Base-by-base conservation (phyloP, 2,329 filamentous ascomycete species). In the Colletotrichum sojae region DNA sequence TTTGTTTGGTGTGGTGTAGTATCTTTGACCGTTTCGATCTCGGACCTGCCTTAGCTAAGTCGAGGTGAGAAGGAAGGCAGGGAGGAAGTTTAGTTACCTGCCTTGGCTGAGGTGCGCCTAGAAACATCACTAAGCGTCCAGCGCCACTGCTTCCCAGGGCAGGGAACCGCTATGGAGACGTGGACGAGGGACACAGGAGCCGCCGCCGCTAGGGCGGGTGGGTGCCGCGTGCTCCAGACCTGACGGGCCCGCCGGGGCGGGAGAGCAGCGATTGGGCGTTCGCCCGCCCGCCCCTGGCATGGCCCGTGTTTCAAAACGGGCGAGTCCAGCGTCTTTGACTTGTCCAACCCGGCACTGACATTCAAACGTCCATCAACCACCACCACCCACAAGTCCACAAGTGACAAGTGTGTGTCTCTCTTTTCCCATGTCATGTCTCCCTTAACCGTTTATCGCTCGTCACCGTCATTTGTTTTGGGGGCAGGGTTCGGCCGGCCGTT, bases 211-310 rank as follows among this genome's bases (percentile, higher is more conserved):
- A 52, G 62, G 61, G 48, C 61, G 49, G 52, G 51, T 66, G 62
- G 62, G 54, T 18, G 67, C 51, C 67, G 62, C 67, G 62, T 69
- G 67, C 67, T 67, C 67, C 67, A 66, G 67, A 61, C 39, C 39
- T 31, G 39, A 45, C 20, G 45, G 62, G 31, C 66, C 66, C 65
- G 55, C 55, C 40, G 27, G 45, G 40, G 51, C 66, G 66, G 66
- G 49, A 65, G 43, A 18, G 40, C 51, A 43, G 52, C 62, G 61
- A 69, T 69, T 69, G 66, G 66, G 39, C 66, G 49, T 25, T 49
- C 55, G 53, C 18, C 54, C 62, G 52, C 43, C 66, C 55, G 43
- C 43, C 59, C 55, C 55, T 66, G 67, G 51, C 67, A 67, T 66
- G 67, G 62, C 45, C 67, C 55, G 62, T 61, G 67, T 69, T 69